Conservation (phyloP, 2,329 filamentous ascomycete species). For the Clonostachys solani region DNA sequence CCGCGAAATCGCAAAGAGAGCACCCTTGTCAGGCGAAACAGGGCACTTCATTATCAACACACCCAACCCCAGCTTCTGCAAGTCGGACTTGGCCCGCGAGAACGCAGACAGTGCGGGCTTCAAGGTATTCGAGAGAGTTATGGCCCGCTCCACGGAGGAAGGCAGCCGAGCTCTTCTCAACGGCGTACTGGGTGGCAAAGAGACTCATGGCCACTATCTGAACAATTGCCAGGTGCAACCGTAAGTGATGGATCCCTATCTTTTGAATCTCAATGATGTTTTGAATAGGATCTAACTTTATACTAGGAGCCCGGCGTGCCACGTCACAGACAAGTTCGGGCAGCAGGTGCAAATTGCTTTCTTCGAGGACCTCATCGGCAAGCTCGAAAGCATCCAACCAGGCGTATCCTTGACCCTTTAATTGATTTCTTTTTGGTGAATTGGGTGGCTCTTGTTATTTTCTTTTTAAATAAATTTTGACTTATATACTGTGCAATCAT, state of each 20-base stretch:
- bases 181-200: constrained; percentile 18
- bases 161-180: constrained; percentile 28
- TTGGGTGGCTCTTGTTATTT: too few relatives aligned
- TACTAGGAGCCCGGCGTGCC: constrained; percentile 11
- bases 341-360: constrained; percentile 18
- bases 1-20: constrained; percentile 17
- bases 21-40: constrained; percentile 1
- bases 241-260: constrained; percentile 5
- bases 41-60: constrained; percentile 24
- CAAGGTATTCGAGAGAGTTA: constrained; percentile 9
- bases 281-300: not conserved
- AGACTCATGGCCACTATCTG: constrained; percentile 25
- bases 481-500: too few relatives aligned
- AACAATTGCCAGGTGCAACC: constrained; percentile 20
- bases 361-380: constrained; percentile 22
- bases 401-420: not conserved
- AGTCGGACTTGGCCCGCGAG: constrained; percentile 19
- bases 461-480: too few relatives aligned
- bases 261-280: not conserved
- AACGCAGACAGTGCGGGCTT: constrained; percentile 4
- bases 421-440: too few relatives aligned
- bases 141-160: constrained; percentile 39
- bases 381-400: constrained; percentile 17
- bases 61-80: constrained; percentile 34
- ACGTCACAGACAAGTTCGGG: constrained; percentile 24